Base-by-base conservation (phyloP, 495 filamentous ascomycete genomes). In the Penicillium steckii region DNA sequence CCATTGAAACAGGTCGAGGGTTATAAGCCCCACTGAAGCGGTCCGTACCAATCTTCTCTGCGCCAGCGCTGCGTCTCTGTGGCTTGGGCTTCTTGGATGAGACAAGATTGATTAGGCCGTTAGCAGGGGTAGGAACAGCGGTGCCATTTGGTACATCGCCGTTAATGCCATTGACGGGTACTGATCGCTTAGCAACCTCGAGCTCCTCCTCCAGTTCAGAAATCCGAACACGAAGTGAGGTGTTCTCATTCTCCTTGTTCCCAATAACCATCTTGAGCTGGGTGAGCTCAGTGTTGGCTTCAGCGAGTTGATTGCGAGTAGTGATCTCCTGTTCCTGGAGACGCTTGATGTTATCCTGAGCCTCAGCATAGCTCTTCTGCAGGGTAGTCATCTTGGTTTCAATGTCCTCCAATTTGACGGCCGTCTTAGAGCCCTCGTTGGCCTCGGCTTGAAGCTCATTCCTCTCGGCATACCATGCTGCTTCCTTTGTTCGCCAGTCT, bases 31-130 rank as follows among this genome's bases (percentile, higher is more conserved):
- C 87, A 70, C 89, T 94, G 74, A 92, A 93, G 52, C 91, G 83
- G 69, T 96, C 91, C 53, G 85, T 78, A 12, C 90, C 85, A 60
- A 87, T 83, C 55, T 80, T 85, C 65, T 96, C 92, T n/a, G 88
- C 86, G 26, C 94, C 94, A 44, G 90, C 94, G 69, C 94, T 97
- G 42, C 95, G 82, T 64, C 94, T 75, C 77, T 97, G 96, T 8
- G 94, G 93, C 76, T 96, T 97, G 27, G 93, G 91, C 77, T 96
- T 97, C 82, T 97, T 99, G 18, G 90, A 89, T 10, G 92, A 90
- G 13, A 99, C 94, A 41, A 99, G 76, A 65, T 97, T 97, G 76
- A 99, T 97, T 47, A 99, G 80, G 46, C 91, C 90, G 50, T 78
- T 86, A 2, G 82, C 74, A 50, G 85, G 80, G 19, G 79, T 65